These are phyloP conservation scores for Cutaneotrichosporon cavernicola DNA, from an alignment of 1,284 basidiomycete genomes.

Conservation along the genomic window DNA sequence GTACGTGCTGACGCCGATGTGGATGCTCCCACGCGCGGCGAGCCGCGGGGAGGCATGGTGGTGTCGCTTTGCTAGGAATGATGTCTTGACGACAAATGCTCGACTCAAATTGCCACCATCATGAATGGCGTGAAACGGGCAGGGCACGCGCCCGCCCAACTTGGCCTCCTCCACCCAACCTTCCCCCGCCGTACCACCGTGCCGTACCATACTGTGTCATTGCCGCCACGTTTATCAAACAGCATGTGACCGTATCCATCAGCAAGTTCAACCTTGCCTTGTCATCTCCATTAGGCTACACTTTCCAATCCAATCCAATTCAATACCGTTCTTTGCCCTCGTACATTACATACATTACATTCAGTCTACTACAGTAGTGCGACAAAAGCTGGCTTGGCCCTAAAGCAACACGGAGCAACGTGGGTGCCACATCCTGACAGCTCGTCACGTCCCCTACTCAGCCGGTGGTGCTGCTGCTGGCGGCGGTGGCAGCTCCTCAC, in stretches of 20 bases:
- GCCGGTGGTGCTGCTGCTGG: neutral
- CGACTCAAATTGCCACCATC: neutral
- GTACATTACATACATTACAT: slow-evolving; percentile 1
- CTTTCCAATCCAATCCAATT: neutral
- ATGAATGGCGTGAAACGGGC: neutral
- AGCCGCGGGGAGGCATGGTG: slow-evolving; percentile 12
- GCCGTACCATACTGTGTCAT: neutral
- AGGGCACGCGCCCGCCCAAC: slow-evolving; percentile 1
- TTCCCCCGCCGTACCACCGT: neutral
- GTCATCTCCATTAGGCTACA: neutral
- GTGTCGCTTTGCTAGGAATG: neutral
- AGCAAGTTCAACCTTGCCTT: neutral
- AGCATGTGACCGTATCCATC: neutral
- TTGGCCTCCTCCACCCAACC: neutral
- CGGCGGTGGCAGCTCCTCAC: neutral
- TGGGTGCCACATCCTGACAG: neutral
- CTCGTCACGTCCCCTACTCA: neutral
- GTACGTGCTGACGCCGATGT: neutral
- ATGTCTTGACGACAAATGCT: neutral
- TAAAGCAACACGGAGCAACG: neutral
- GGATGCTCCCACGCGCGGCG: slow-evolving; percentile 6
- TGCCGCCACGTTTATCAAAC: neutral
- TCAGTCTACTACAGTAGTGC: neutral
- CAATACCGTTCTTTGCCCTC: neutral
- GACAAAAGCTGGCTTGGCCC: neutral